Evolutionary conservation across 2,329 filamentous ascomycete genomes (phyloP).

Genomic region (Huntiella moniliformis): DNA sequence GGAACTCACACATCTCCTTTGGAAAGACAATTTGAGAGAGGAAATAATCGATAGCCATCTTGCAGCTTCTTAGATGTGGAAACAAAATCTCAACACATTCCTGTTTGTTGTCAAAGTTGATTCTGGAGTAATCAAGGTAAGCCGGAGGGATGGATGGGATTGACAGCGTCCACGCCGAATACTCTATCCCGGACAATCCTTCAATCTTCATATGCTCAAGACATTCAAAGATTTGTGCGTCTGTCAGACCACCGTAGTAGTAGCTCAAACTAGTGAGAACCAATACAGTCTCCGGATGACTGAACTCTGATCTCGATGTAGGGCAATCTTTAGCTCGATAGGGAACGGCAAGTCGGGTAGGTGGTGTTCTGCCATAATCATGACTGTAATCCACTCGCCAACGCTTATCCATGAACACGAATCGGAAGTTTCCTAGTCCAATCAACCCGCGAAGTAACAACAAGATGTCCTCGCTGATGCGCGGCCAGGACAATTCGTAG

Average conservation of each 20-base stretch:
- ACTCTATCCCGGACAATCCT: conserved; percentile 34
- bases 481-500: too few species aligned
- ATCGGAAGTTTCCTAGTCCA: conserved; percentile 32
- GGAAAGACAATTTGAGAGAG: conserved; percentile 39
- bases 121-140: conserved; percentile 25
- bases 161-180: conserved; percentile 27
- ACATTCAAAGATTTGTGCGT: conserved; percentile 28
- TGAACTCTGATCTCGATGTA: conserved; percentile 37
- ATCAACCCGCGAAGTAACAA: conserved; percentile 37
- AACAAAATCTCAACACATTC: conserved; percentile 33
- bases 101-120: conserved; percentile 38
- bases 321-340: conserved; percentile 42
- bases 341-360: conserved; percentile 34
- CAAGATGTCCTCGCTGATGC: conserved; percentile 19
- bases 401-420: conserved; percentile 35
- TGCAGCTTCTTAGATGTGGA: conserved; percentile 30
- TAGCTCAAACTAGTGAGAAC: conserved; percentile 35
- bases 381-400: conserved; percentile 49
- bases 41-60: conserved; percentile 43
- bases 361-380: conserved; percentile 22
- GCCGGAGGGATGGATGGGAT: conserved; percentile 17
- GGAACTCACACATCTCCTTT: conserved; percentile 42
- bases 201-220: conserved; percentile 30
- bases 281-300: conserved; percentile 40
- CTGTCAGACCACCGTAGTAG: conserved; percentile 35